Percentiles rank a stretch among this genome's conserved stretches.
phyloP scores from a whole-genome alignment of 75 land plant species.

The Pinus albicaulis region DNA sequence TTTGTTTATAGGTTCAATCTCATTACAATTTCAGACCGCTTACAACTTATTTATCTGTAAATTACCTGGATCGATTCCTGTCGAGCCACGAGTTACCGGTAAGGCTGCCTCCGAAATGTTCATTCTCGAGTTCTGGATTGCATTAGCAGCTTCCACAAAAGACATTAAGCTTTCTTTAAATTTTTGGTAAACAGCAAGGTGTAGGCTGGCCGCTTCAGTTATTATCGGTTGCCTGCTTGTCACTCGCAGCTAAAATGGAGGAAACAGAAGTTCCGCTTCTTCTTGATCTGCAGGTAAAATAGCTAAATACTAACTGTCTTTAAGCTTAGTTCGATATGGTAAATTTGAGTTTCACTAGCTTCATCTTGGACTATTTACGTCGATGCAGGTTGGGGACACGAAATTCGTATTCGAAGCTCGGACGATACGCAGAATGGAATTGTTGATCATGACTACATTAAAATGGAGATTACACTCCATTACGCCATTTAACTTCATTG shows the following conservation, averaged over 20 bases:
- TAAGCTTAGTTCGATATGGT: neutral
- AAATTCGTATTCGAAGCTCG: slow-evolving; percentile 55
- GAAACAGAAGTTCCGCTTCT: slow-evolving; percentile 75
- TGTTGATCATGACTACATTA: slow-evolving; percentile 45
- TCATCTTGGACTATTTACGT: neutral
- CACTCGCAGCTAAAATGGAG: slow-evolving; percentile 82
- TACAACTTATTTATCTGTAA: slow-evolving; percentile 56
- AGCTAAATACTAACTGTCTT: neutral
- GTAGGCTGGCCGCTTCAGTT: slow-evolving; percentile 51
- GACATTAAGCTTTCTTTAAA: neutral
- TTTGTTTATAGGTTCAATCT: slow-evolving; percentile 51
- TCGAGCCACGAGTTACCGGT: slow-evolving; percentile 76
- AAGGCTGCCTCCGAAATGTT: slow-evolving; percentile 19
- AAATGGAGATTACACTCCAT: slow-evolving; percentile 65
- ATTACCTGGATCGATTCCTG: slow-evolving; percentile 79
- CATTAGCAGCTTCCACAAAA: neutral
- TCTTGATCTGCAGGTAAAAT: slow-evolving; percentile 52
- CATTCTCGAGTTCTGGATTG: neutral
- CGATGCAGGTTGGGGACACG: slow-evolving; percentile 15
- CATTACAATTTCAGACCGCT: slow-evolving; percentile 72
- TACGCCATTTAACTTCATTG: slow-evolving; percentile 62
- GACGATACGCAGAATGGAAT: slow-evolving; percentile 75
- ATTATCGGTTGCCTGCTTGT: slow-evolving; percentile 65
- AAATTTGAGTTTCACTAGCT: neutral
- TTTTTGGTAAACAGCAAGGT: slow-evolving; percentile 23